phyloP scores from a whole-genome alignment of 2,329 filamentous ascomycete species.

The Venturia nashicola region DNA sequence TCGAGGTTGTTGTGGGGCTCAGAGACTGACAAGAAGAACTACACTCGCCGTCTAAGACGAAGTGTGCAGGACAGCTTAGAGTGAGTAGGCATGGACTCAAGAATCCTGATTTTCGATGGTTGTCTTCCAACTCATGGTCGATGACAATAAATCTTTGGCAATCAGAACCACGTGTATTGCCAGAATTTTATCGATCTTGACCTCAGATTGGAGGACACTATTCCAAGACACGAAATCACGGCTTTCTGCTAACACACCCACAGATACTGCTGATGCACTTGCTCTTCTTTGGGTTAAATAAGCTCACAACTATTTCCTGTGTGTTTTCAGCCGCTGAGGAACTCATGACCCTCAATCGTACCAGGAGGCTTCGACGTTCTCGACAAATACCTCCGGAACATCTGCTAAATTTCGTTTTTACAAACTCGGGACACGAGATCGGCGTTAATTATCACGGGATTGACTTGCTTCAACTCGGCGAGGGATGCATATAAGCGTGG shows the following conservation, averaged over 20 bases:
- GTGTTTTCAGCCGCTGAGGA: background rate
- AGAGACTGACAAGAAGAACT: constrained; percentile 66
- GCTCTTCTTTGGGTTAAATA: background rate
- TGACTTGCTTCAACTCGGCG: background rate
- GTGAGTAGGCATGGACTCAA: constrained; percentile 17
- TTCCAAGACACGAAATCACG: background rate
- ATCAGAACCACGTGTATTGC: background rate
- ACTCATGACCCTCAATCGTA: background rate
- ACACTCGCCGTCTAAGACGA: constrained; percentile 68
- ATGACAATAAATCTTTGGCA: background rate
- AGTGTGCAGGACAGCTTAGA: constrained; percentile 51
- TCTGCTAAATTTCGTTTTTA: background rate
- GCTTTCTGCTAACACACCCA: background rate
- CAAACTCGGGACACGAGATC: background rate
- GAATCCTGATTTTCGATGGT: background rate
- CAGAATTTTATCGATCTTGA: background rate
- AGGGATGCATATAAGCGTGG: background rate
- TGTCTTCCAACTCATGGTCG: background rate
- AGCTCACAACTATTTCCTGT: background rate
- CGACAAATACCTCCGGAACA: background rate
- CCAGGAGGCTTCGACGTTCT: background rate
- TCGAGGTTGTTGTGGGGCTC: constrained; percentile 78
- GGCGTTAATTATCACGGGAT: background rate
- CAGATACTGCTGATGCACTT: constrained; percentile 3
- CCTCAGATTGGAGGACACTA: too few species aligned